A percentile compares a stretch with the other conserved stretches of the same genome.
These are phyloP conservation scores for Cryptococcus jaspeensis DNA, from an alignment of 1,284 basidiomycete species.

Conservation along the genomic window DNA sequence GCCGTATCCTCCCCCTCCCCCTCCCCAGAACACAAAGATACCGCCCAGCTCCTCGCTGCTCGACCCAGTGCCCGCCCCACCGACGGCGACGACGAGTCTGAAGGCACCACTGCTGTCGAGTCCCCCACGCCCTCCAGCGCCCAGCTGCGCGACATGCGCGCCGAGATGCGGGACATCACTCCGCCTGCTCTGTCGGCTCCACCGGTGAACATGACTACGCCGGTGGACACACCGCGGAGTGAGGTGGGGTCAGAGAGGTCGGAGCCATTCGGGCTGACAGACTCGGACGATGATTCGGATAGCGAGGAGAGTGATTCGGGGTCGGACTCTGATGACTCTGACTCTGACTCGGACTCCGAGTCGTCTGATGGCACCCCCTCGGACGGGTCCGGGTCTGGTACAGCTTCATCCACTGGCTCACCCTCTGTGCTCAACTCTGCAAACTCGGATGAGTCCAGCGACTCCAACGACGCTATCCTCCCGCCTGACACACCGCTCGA, in stretches of 20 bases:
- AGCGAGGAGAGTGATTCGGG: neutral
- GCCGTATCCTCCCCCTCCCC: neutral
- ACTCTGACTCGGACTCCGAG: neutral
- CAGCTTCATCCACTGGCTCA: neutral
- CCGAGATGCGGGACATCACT: neutral
- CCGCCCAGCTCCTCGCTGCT: neutral
- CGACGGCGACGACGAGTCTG: neutral
- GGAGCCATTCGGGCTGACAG: neutral
- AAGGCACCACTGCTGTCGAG: neutral
- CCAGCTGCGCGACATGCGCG: neutral
- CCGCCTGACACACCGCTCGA: conserved; percentile 15
- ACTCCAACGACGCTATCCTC: conserved; percentile 9
- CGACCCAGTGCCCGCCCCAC: neutral
- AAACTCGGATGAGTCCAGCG: neutral
- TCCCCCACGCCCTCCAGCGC: neutral
- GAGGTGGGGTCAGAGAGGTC: neutral
- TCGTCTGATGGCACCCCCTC: no score
- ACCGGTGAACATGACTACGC: neutral
- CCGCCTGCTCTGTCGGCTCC: neutral
- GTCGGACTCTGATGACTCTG: neutral
- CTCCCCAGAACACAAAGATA: neutral
- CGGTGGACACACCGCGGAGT: neutral
- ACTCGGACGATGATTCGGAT: neutral
- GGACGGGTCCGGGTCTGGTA: neutral
- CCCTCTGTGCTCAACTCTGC: neutral